These are phyloP conservation scores for Aspergillus puulaauensis DNA, from an alignment of 2,329 filamentous ascomycete genomes.

Conservation along the genomic window DNA sequence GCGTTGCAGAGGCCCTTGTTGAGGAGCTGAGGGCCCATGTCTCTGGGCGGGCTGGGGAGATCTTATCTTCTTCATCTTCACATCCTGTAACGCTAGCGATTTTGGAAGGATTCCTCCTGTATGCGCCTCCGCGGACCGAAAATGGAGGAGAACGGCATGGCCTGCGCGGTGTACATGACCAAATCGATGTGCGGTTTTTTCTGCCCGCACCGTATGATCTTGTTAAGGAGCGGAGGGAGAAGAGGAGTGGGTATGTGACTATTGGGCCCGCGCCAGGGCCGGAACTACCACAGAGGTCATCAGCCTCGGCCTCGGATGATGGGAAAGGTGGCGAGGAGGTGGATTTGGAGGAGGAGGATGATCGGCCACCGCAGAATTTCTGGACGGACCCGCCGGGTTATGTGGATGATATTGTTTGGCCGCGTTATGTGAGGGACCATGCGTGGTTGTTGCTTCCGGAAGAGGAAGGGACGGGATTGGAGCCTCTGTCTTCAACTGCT, in stretches of 20 bases:
- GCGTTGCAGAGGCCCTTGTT: slow-evolving; percentile 30
- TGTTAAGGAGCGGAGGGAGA: slow-evolving; percentile 42
- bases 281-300: slow-evolving; percentile 1
- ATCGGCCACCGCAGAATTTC: slow-evolving; percentile 66
- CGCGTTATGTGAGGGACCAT: slow-evolving; percentile 83
- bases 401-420: slow-evolving; percentile 93
- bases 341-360: slow-evolving; percentile 31
- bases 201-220: slow-evolving; percentile 64
- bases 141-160: slow-evolving; percentile 20
- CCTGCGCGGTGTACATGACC: slow-evolving; percentile 29
- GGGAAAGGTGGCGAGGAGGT: slow-evolving; percentile 8
- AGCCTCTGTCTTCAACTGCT: neutral
- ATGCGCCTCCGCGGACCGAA: slow-evolving; percentile 46
- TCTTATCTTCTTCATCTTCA: neutral
- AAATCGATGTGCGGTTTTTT: slow-evolving; percentile 74
- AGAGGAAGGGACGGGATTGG: slow-evolving; percentile 45
- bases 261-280: slow-evolving; percentile 38
- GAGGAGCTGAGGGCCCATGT: slow-evolving; percentile 20
- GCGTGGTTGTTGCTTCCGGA: slow-evolving; percentile 72
- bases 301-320: neutral
- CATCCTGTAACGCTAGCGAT: slow-evolving; percentile 58
- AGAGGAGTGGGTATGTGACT: slow-evolving; percentile 48
- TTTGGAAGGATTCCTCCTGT: slow-evolving; percentile 87
- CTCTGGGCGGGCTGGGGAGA: neutral
- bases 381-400: slow-evolving; percentile 95